Evolutionary conservation across 2,329 filamentous ascomycete species (phyloP).

Genomic region (Bipolaris oryzae): DNA sequence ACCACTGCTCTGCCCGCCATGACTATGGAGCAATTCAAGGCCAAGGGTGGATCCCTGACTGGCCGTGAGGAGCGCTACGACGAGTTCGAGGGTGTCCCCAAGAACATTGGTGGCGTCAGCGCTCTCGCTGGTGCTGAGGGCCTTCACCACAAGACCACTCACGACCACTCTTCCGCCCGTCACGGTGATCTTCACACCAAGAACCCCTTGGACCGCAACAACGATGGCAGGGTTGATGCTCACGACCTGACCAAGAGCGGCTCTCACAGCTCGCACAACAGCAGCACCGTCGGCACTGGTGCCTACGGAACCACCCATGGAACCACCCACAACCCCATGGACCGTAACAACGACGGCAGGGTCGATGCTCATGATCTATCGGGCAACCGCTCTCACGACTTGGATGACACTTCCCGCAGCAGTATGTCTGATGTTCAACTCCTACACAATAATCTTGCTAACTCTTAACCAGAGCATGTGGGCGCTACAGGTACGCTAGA

Average conservation of each 20-base stretch:
- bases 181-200: conserved; percentile 27
- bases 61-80: conserved; percentile 63
- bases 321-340: conserved; percentile 1
- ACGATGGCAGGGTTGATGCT: conserved; percentile 7
- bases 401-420: conserved; percentile 10
- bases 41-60: conserved; percentile 59
- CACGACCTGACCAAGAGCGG: conserved; percentile 12
- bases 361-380: conserved; percentile 10
- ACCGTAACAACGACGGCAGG: conserved; percentile 10
- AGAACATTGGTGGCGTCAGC: conserved; percentile 50
- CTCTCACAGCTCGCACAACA: neutral
- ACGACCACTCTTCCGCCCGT: conserved; percentile 18
- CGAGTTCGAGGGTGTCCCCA: conserved; percentile 67
- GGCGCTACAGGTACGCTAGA: conserved; percentile 18
- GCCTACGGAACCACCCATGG: neutral
- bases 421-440: neutral
- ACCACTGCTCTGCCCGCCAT: conserved; percentile 68
- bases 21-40: conserved; percentile 68
- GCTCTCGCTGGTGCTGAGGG: conserved; percentile 26
- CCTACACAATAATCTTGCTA: neutral
- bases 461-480: conserved; percentile 2
- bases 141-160: conserved; percentile 23
- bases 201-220: conserved; percentile 18
- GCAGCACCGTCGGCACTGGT: neutral
- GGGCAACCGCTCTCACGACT: conserved; percentile 4